phyloP scores from a whole-genome alignment of 1,139 yeast genomes.

The Blastobotrys proliferans region DNA sequence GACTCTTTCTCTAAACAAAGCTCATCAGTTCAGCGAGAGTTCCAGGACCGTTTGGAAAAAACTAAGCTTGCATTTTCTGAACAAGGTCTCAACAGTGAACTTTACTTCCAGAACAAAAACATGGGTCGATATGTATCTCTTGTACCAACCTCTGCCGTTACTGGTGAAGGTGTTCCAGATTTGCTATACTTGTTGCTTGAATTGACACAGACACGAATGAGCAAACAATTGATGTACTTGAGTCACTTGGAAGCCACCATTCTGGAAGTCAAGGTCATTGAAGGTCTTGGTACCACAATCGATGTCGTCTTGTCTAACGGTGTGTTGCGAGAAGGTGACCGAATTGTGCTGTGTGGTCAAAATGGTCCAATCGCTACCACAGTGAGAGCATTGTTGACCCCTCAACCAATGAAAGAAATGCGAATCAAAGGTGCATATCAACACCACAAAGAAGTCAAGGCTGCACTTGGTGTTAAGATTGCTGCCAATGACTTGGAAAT shows the following conservation, averaged over 20 bases:
- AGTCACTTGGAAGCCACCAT: conserved; percentile 93
- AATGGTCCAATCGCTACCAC: conserved; percentile 99
- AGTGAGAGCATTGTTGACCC: conserved; percentile 92
- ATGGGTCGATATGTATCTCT: conserved; percentile 89
- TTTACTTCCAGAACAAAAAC: conserved; percentile 92
- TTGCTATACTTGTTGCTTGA: conserved; percentile 91
- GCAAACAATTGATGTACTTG: conserved; percentile 95
- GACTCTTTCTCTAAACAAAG: conserved; percentile 82
- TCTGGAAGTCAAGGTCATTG: conserved; percentile 96
- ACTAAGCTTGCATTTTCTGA: conserved; percentile 92
- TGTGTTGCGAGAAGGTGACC: conserved; percentile 88
- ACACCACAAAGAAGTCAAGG: conserved; percentile 96
- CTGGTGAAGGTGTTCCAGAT: conserved; percentile 99
- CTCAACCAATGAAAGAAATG: conserved; percentile 94
- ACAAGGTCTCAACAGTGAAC: conserved; percentile 97
- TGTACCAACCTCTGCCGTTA: conserved; percentile 97
- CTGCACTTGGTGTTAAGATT: conserved; percentile 97
- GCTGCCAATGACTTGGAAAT: conserved; percentile 97
- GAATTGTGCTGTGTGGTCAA: conserved; percentile 94
- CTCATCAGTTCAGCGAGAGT: conserved; percentile 84
- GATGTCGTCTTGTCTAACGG: conserved; percentile 97
- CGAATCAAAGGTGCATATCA: conserved; percentile 92
- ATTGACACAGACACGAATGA: conserved; percentile 97
- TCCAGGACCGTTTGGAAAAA: conserved; percentile 78
- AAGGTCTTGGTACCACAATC: conserved; percentile 98